Evolutionary conservation across 176 grass and related monocot genomes (phyloP), one percentile per base, ranked within the genome.

Genomic region (Cenchrus americanus): DNA sequence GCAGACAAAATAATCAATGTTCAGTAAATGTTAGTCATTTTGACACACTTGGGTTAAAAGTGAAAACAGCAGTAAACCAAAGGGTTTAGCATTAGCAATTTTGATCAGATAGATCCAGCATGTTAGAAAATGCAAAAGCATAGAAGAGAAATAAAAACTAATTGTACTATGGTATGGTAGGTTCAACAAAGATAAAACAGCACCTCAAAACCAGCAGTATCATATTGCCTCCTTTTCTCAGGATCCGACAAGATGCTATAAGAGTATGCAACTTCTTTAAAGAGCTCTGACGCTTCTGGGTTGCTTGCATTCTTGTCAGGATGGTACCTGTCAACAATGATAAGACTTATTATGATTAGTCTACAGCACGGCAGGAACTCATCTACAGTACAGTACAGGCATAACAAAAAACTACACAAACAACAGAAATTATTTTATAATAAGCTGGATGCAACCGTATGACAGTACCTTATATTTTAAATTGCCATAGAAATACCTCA

Each of bases 201-300:
- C 79, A 95, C 96, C 96, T 98, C 96, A 79, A 98, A 98, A 82
- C 96, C 96, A 77, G 96, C 91, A 78, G 96, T 91, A 82, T 98
- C 96, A 76, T 94, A 98, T 77, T 96, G 96, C 82, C 96, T 95
- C 77, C 91, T 89, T 92, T 98, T 98, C 79, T 98, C 96, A 68
- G 93, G 93, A 79, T 98, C 96, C 66, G 96, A 98, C 81, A 98
- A 87, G 77, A 98, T 98, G 81, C 93, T 94, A 83, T 98, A 98
- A 27, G 96, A 98, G 94, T 96, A 98, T 83, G 96, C 93, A 77
- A 98, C 96, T 90, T 98, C 96, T 92, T 98, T 98, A 82, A 98
- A 98, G 80, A 95, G 96, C 60, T 98, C 96, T 59, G 96, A 98
- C 2, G 96, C 89, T 88, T 98, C 96, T 79, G 96, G 92, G 77